These are phyloP conservation scores for Nicotiana obtusifolia DNA, from an alignment of 257 asterid genomes.

Conservation along the genomic window DNA sequence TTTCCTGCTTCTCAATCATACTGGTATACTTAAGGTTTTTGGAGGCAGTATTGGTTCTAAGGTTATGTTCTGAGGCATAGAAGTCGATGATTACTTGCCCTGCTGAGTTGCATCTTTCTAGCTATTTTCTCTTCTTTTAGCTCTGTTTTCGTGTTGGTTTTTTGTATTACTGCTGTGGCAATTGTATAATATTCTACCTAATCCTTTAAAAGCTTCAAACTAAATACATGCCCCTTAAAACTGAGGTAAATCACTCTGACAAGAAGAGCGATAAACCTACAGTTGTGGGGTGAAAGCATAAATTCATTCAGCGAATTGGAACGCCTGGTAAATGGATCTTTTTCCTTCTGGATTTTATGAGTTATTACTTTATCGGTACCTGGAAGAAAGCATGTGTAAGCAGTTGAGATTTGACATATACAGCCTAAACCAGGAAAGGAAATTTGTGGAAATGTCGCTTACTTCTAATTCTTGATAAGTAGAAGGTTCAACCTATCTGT, in stretches of 20 bases:
- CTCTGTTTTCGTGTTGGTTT: background rate
- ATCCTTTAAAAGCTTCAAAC: background rate
- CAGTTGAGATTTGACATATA: background rate
- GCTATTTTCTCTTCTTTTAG: background rate
- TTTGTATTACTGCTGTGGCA: background rate
- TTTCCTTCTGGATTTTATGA: slow-evolving; percentile 4
- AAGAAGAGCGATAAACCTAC: background rate
- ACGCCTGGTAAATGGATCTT: background rate
- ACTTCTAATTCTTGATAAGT: background rate
- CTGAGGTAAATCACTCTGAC: background rate
- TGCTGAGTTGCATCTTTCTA: background rate
- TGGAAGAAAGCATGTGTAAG: background rate
- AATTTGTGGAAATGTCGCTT: background rate
- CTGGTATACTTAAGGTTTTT: background rate
- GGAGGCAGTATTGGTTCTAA: background rate
- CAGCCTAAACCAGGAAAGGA: background rate
- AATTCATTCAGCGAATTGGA: background rate
- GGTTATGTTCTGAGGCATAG: background rate
- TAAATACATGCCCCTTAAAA: background rate
- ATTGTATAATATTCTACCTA: background rate
- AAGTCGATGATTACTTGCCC: background rate
- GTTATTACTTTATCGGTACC: background rate
- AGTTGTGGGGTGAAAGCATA: background rate
- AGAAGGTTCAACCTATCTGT: background rate
- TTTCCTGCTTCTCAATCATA: background rate